Conservation (phyloP, 495 filamentous ascomycete species). For the Aspergillus wentii region DNA sequence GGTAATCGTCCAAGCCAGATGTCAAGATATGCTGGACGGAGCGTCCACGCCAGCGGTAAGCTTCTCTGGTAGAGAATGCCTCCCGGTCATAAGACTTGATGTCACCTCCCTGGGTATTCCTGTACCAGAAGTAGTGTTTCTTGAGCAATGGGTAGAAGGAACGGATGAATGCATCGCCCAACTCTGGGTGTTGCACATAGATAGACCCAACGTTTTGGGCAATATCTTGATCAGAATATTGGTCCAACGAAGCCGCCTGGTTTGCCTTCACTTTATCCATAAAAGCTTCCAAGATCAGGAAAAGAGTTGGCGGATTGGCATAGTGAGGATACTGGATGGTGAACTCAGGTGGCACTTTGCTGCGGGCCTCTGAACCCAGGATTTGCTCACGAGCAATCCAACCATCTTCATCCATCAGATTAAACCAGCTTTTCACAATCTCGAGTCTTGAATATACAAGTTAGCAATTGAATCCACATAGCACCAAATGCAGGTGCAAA, state of each 20-base stretch:
- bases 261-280: constrained; percentile 63
- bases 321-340: constrained; percentile 97
- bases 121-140: constrained; percentile 91
- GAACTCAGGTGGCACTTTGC: constrained; percentile 94
- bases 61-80: constrained; percentile 81
- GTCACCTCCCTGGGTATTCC: constrained; percentile 84
- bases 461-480: constrained; percentile 1
- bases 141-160: constrained; percentile 88
- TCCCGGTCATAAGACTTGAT: constrained; percentile 86
- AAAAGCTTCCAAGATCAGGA: constrained; percentile 79
- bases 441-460: constrained; percentile 57
- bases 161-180: constrained; percentile 69
- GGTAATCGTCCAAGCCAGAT: constrained; percentile 94
- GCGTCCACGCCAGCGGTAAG: constrained; percentile 93
- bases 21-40: constrained; percentile 82
- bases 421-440: constrained; percentile 93
- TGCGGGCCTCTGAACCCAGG: constrained; percentile 86
- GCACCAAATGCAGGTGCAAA: neutral
- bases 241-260: constrained; percentile 18
- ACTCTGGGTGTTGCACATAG: constrained; percentile 59
- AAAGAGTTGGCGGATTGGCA: constrained; percentile 96
- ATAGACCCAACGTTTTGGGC: constrained; percentile 44
- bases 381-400: constrained; percentile 99
- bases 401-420: constrained; percentile 91
- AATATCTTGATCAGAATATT: constrained; percentile 17